Base-by-base conservation (phyloP, 2,329 filamentous ascomycete genomes). In the Neonectria neomacrospora region DNA sequence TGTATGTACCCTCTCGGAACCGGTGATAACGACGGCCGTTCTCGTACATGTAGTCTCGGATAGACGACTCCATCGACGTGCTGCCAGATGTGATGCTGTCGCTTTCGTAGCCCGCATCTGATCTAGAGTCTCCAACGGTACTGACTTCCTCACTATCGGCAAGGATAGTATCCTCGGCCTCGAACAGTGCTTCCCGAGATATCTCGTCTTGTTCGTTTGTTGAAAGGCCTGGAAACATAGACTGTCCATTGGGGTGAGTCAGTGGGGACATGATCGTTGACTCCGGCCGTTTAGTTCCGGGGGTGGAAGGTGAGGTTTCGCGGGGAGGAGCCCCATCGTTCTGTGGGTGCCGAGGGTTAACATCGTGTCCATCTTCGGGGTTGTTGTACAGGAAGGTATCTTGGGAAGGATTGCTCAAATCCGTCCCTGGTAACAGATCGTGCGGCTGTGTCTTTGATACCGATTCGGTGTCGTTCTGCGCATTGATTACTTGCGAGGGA, bases 1-100 rank as follows among this genome's bases (percentile, higher is more conserved):
- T 83, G 69, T 89, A 89, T 11, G 74, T 71, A 6, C 85, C 85
- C 60, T 85, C 83, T 18, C 84, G 79, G 69, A 85, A 86, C 44
- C 80, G 80, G 69, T 88, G 86, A 62, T 88, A 89, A 26, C 86
- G 80, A 23, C 86, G 80, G n/a, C 86, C 86, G 69, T 89, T 87
- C 68, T 88, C 85, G 60, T 79, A 81, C 52, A 80, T 78, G 67
- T 85, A 88, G 64, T 88, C 81, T 45, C 82, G 76, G 23, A 86
- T 77, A 39, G 76, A 77, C 3, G 79, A 80, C 45, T 74, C 73
- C 10, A 79, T 71, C 10, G 79, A 80, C 11, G 79, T 80, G 54
- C 76, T 80, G 32, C 69, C 78, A 18, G 77, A 78, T 45, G 74
- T 77, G 37, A 74, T 67, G 8, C 67, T 73, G 28, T 80, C 79